Base-by-base conservation (phyloP, 129 eudicot genomes). In the Centella asiatica region DNA sequence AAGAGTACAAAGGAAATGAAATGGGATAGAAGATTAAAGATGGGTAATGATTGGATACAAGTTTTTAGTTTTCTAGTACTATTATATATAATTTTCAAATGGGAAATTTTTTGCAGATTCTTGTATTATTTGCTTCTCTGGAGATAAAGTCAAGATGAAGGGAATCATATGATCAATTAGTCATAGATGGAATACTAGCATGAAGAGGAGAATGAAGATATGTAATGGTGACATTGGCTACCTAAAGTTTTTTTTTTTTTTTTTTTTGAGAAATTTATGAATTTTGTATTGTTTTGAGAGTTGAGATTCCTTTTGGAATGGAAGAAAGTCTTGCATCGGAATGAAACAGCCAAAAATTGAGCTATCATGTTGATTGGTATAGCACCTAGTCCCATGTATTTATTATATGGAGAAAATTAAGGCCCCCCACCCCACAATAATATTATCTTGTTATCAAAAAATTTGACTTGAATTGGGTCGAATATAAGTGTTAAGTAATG, bases 1-100 rank as follows among this genome's bases (percentile, higher is more conserved):
- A 69, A 59, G 59, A 60, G 20, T 32, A 69, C 66, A 57, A 69
- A 47, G 11, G 46, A 45, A 56, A 46, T 33, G 63, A 58, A 15
- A 58, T 58, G 46, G 28, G 22, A 58, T n/a, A 19, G 46, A 33
- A 34, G 63, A 40, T n/a, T 20, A 34, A 34, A 46, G 51, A n/a
- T 42, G 24, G 24, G 24, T 19, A 46, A 58, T 58, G 46, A 58
- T 58, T 58, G 46, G 45, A 33, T 34, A 8, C 63, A 58, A 58
- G n/a, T 58, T 34, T n/a, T 20, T 20, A 33, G 28, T 33, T 56
- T 32, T 32, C 0, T 32, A 31, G 62, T 19, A 31, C 32, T 12
- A 14, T 19, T 56, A 28, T 40, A 58, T 56, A 5, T 42, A 22
- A 34, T 24, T 23, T 20, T 19, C 27, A 10, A 34, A 34, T 58